These are phyloP conservation scores for Rhazya stricta DNA, from an alignment of 257 asterid species.

Conservation along the genomic window DNA sequence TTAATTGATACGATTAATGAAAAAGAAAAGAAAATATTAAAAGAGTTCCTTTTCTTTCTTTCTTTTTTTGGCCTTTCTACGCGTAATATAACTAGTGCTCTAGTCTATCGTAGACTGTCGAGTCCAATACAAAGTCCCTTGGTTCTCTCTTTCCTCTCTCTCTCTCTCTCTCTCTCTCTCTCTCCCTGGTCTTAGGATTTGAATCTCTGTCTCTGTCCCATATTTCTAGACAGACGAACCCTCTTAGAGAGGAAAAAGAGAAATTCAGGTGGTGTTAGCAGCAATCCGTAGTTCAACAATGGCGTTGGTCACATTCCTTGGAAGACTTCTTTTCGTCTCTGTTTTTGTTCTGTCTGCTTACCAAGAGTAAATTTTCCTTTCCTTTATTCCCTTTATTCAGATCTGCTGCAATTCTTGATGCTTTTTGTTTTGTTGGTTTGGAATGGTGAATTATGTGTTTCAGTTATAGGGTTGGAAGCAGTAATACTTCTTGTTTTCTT, in stretches of 20 bases:
- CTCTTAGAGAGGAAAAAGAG: conserved; percentile 22
- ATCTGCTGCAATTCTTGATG: conserved; percentile 36
- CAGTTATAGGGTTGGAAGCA: neutral
- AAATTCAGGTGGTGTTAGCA: neutral
- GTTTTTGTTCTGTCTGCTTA: conserved; percentile 83
- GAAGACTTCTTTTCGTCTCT: conserved; percentile 83
- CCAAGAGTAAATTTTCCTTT: conserved; percentile 61
- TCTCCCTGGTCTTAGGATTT: neutral
- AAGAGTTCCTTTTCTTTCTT: too few species aligned
- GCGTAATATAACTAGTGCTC: neutral
- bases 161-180: neutral
- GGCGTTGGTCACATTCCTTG: conserved; percentile 71
- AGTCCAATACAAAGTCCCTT: neutral
- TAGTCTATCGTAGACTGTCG: neutral
- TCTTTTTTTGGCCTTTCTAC: neutral
- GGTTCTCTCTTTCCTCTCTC: neutral
- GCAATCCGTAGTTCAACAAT: conserved; percentile 26
- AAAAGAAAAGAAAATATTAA: too few species aligned
- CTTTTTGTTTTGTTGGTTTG: conserved; percentile 3
- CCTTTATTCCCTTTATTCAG: conserved; percentile 25
- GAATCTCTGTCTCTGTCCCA: neutral
- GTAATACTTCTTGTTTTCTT: neutral
- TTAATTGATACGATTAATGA: too few species aligned
- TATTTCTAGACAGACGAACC: conserved; percentile 14
- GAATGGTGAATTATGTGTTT: neutral